Base-by-base conservation (phyloP, 306 rosid genomes). In the Lathyrus oleraceus region DNA sequence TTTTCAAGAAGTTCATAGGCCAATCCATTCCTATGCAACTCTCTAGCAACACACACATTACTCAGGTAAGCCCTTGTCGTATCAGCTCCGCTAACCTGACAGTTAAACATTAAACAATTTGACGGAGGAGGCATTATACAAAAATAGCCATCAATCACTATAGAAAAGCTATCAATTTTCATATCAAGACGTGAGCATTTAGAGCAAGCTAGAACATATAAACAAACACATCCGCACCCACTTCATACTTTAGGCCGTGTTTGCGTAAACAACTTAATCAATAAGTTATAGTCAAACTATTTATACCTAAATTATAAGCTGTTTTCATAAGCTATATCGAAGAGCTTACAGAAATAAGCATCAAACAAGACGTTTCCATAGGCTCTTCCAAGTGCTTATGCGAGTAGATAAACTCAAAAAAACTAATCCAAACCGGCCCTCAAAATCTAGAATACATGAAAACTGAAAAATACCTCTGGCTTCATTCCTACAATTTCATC, bases 31-130 rank as follows among this genome's bases (percentile, higher is more conserved):
- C 96, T 84, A 20, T 81, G 97, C 82, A 90, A 76, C 79, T 90
- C 96, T 52, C 79, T 56, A 15, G 96, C 97, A 80, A 94, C 97
- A 67, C 98, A 94, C 14, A 94, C 97, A 70, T 94, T 94, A 75
- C 96, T 90, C 70, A 94, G 89, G 76, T 94, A 94, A 57, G 97
- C 98, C 74, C 98, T 85, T n/a, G 88, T 82, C 49, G 87, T 76
- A 76, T 94, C 91, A 47, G 81, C 83, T 60, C 86, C 97, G 59
- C 32, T 83, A 28, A 73, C 87, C 98, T 90, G 84, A 76, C 40
- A 79, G 71, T 67, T 53, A 64, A 78, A 67, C 38, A 72, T 16
- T 16, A 68, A 73, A 67, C 53, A 72, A 14, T 60, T 23, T 25
- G 63, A 65, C 20, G 65, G 44, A 42, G 10, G 65, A 30, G 36